phyloP scores from a whole-genome alignment of 257 asterid genomes.

The Gentiana straminea region DNA sequence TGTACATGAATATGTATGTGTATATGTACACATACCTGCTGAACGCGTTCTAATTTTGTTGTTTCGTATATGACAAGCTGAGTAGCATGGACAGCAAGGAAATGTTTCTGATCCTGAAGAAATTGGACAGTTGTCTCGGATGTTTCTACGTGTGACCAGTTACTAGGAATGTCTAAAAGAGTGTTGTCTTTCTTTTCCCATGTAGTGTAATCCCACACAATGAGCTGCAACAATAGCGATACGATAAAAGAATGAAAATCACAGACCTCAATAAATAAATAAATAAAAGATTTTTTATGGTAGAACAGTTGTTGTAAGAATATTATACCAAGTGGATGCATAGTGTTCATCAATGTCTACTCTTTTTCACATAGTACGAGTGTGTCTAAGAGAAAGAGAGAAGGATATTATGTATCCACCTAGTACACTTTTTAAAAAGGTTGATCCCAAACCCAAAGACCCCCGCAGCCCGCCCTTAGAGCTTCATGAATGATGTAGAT shows the following conservation, averaged over 20 bases:
- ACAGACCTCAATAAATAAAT: no score
- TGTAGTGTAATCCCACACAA: constrained; percentile 45
- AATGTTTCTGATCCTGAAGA: constrained; percentile 42
- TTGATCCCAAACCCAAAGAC: no score
- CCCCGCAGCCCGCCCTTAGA: no score
- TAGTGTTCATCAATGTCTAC: no score
- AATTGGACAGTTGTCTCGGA: constrained; percentile 49
- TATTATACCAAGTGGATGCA: no score
- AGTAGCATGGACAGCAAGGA: constrained; percentile 68
- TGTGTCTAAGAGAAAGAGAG: no score
- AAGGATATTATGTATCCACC: no score
- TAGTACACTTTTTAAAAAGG: no score
- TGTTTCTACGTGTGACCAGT: constrained; percentile 35
- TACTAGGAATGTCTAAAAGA: constrained; percentile 35
- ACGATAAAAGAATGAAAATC: no score
- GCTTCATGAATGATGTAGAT: no score
- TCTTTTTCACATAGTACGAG: no score
- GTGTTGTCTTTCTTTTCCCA: constrained; percentile 58
- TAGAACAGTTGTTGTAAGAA: not conserved
- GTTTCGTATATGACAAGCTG: constrained; percentile 68
- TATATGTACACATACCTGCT: constrained; percentile 33
- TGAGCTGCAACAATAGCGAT: constrained; percentile 25
- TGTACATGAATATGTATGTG: not conserved
- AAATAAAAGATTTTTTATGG: no score
- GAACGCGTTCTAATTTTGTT: constrained; percentile 39